Evolutionary conservation across 495 filamentous ascomycete genomes (phyloP).

Genomic region (Neurospora pannonica): DNA sequence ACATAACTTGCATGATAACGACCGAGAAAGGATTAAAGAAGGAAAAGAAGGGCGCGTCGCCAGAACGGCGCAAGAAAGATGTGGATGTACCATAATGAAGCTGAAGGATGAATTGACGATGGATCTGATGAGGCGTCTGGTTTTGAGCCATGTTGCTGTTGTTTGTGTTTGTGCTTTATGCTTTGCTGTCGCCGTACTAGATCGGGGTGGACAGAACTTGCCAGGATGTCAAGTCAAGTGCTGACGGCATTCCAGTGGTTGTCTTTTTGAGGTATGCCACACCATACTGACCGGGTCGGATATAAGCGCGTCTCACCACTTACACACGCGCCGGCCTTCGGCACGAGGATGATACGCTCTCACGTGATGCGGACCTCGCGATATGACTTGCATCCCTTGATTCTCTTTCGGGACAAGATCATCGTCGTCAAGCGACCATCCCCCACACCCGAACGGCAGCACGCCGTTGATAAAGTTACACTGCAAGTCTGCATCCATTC

Average conservation of each 20-base stretch:
- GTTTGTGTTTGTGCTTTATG: background rate
- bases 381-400: background rate
- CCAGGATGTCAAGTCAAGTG: background rate
- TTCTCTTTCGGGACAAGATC: background rate
- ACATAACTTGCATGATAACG: background rate
- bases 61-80: background rate
- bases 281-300: background rate
- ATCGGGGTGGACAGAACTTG: background rate
- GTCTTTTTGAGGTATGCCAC: background rate
- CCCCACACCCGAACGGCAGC: background rate
- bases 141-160: background rate
- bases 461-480: background rate
- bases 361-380: conserved; percentile 11
- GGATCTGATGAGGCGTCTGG: background rate
- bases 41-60: background rate
- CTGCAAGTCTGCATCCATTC: background rate
- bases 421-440: background rate
- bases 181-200: background rate
- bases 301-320: conserved; percentile 5
- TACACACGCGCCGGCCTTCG: background rate
- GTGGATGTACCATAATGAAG: background rate
- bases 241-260: background rate
- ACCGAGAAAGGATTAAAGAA: background rate
- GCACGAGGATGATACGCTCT: conserved; percentile 13
- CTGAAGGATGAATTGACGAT: background rate